These are phyloP conservation scores for Boletus patriciae DNA, from an alignment of 768 basidiomycete species.

Conservation along the genomic window DNA sequence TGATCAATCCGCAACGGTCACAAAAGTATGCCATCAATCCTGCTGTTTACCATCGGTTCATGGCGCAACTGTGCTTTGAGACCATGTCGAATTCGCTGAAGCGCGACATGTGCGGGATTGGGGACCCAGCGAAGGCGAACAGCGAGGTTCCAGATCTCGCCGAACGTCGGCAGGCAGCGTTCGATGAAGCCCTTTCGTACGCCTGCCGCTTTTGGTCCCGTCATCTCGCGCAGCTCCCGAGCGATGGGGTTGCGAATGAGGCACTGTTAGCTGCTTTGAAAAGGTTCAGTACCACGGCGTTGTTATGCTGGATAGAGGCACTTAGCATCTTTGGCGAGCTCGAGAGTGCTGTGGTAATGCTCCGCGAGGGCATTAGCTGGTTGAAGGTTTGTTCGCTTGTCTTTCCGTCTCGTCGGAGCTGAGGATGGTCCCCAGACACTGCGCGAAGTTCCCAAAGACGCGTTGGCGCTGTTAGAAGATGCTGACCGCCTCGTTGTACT, in stretches of 20 bases:
- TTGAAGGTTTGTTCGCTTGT: constrained; percentile 8
- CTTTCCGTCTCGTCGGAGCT: not conserved
- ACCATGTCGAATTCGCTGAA: constrained; percentile 19
- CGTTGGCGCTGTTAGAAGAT: constrained; percentile 12
- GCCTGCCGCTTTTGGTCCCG: constrained; percentile 23
- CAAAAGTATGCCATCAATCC: constrained; percentile 15
- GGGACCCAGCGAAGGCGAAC: constrained; percentile 17
- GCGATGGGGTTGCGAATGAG: constrained; percentile 6
- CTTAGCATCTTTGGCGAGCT: constrained; percentile 20
- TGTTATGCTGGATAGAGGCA: constrained; percentile 21
- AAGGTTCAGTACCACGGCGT: constrained; percentile 11
- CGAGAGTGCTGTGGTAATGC: constrained; percentile 16
- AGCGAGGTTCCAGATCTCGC: constrained; percentile 18
- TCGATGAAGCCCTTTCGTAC: constrained; percentile 19
- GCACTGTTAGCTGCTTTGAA: constrained; percentile 9
- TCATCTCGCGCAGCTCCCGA: constrained; percentile 17
- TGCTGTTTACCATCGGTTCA: constrained; percentile 14
- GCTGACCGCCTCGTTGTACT: constrained; percentile 21
- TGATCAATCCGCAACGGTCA: constrained; percentile 18
- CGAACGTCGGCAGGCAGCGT: constrained; percentile 11
- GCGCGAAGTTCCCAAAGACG: constrained; percentile 4
- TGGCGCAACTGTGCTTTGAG: constrained; percentile 21
- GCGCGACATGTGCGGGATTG: constrained; percentile 23
- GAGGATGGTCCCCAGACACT: constrained; percentile 5
- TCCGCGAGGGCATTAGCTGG: constrained; percentile 16